These are phyloP conservation scores for Durio zibethinus DNA, from an alignment of 345 rosid species.

Conservation along the genomic window DNA sequence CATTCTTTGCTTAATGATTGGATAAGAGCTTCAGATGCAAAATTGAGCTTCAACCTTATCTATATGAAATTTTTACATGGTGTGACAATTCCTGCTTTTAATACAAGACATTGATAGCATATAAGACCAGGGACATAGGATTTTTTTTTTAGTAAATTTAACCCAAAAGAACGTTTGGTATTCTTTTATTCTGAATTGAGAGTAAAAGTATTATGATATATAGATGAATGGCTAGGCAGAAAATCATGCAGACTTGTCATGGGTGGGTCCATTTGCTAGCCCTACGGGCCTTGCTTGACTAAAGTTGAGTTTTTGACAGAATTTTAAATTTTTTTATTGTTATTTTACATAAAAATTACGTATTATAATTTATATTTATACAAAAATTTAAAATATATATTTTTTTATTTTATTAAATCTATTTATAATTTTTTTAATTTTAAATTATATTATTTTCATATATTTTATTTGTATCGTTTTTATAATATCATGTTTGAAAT, in stretches of 20 bases:
- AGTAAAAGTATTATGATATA: constrained; percentile 1
- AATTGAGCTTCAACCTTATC: constrained; percentile 59
- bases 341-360: too few relatives aligned
- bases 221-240: neutral
- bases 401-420: too few relatives aligned
- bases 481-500: too few relatives aligned
- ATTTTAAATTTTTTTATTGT: too few relatives aligned
- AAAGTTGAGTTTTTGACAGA: too few relatives aligned
- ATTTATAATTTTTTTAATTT: too few relatives aligned
- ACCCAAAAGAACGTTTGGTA: neutral
- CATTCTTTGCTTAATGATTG: constrained; percentile 50
- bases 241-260: neutral
- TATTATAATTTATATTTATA: too few relatives aligned
- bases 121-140: neutral
- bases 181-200: neutral
- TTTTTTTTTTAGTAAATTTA: neutral
- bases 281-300: too few relatives aligned
- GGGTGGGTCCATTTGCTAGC: too few relatives aligned
- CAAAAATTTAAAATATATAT: too few relatives aligned
- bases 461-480: too few relatives aligned
- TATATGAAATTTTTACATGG: constrained; percentile 78
- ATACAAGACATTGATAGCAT: constrained; percentile 49
- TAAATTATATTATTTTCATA: too few relatives aligned
- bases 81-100: constrained; percentile 53
- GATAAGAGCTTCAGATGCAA: constrained; percentile 59